phyloP scores from a whole-genome alignment of 1,284 basidiomycete species.

The Cronartium quercuum region DNA sequence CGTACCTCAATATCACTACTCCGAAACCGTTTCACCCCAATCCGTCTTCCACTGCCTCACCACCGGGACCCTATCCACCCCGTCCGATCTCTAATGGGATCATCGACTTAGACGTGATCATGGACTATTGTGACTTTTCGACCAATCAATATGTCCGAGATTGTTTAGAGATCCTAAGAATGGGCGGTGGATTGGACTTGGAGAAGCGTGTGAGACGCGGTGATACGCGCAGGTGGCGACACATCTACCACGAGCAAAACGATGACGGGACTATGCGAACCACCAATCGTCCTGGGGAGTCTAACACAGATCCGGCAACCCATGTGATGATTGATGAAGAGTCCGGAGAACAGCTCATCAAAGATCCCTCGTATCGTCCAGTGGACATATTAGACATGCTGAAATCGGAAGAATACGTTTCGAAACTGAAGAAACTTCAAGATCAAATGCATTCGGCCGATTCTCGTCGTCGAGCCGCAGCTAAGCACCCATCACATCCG shows the following conservation, averaged over 20 bases:
- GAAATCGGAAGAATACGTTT: constrained; percentile 37
- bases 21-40: constrained; percentile 54
- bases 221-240: constrained; percentile 60
- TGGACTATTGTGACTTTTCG: constrained; percentile 82
- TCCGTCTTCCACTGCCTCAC: constrained; percentile 54
- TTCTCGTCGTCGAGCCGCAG: constrained; percentile 40
- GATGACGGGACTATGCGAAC: constrained; percentile 52
- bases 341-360: constrained; percentile 40
- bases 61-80: constrained; percentile 57
- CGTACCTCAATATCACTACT: constrained; percentile 64
- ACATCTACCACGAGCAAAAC: constrained; percentile 60
- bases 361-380: constrained; percentile 43
- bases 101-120: constrained; percentile 75
- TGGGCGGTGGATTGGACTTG: constrained; percentile 63
- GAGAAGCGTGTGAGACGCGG: constrained; percentile 58
- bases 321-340: constrained; percentile 37
- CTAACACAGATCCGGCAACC: constrained; percentile 34
- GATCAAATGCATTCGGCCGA: constrained; percentile 16
- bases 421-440: constrained; percentile 40
- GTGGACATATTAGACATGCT: constrained; percentile 40
- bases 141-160: constrained; percentile 68
- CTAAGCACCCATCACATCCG: constrained; percentile 48
- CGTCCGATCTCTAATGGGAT: constrained; percentile 72
- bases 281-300: constrained; percentile 46
- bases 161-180: constrained; percentile 64